Conservation (phyloP, 2,329 filamentous ascomycete species). For the Ophiostoma ips region DNA sequence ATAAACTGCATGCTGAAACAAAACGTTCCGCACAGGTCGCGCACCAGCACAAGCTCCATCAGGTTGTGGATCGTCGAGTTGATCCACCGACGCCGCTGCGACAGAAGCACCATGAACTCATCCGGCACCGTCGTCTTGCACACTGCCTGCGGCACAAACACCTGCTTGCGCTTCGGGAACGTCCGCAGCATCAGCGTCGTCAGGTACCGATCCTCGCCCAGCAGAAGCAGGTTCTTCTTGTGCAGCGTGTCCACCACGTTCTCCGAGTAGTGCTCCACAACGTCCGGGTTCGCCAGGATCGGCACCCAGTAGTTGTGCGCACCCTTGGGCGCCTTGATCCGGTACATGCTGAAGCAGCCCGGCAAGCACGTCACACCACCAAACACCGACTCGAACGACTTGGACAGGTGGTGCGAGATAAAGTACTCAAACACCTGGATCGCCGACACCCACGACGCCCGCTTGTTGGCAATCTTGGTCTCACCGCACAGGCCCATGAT, state of each 20-base stretch:
- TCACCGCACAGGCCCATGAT: constrained; percentile 99
- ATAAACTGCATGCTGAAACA: constrained; percentile 99
- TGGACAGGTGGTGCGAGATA: constrained; percentile 92
- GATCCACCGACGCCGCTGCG: constrained; percentile 94
- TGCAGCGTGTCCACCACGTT: constrained; percentile 97
- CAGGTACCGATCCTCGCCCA: constrained; percentile 89
- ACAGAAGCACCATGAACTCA: constrained; percentile 78
- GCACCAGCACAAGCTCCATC: constrained; percentile 91
- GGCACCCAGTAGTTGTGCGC: constrained; percentile 99
- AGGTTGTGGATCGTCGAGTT: constrained; percentile 98
- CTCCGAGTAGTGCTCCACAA: constrained; percentile 98
- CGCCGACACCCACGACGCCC: constrained; percentile 84
- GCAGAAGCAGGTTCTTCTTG: constrained; percentile 86
- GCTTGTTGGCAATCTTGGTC: constrained; percentile 99
- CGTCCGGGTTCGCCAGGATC: constrained; percentile 93
- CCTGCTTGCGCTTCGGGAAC: constrained; percentile 97
- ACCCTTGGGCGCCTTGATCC: constrained; percentile 97
- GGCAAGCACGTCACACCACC: constrained; percentile 97
- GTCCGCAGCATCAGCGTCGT: constrained; percentile 97
- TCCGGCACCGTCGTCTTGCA: constrained; percentile 98
- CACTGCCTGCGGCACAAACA: constrained; percentile 95
- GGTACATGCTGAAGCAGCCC: constrained; percentile 99
- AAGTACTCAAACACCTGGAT: constrained; percentile 99
- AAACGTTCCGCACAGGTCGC: constrained; percentile 94
- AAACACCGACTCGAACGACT: constrained; percentile 96